These are phyloP conservation scores for Phialocephala sp. DNA, from an alignment of 2,329 filamentous ascomycete species.

Conservation along the genomic window DNA sequence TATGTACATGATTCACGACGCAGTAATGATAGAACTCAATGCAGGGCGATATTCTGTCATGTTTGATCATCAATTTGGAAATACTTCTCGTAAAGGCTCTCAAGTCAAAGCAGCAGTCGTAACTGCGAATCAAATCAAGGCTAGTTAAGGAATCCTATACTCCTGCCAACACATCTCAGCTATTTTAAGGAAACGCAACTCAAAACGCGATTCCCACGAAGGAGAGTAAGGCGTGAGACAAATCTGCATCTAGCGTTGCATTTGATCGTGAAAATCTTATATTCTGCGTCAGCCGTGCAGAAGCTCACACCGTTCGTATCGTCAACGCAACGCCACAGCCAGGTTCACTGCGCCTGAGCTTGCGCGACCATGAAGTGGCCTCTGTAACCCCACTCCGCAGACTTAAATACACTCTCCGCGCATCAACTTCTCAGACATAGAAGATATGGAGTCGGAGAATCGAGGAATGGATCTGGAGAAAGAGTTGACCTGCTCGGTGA, in stretches of 20 bases:
- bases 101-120: background rate
- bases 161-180: slow-evolving; percentile 3
- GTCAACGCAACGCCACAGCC: slow-evolving; percentile 24
- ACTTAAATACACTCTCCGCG: slow-evolving; percentile 3
- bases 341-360: slow-evolving; percentile 18
- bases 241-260: background rate
- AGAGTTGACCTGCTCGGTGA: slow-evolving; percentile 93
- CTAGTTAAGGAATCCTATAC: background rate
- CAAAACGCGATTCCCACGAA: slow-evolving; percentile 3
- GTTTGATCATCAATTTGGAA: background rate
- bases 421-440: background rate
- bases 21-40: background rate
- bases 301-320: slow-evolving; percentile 14
- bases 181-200: slow-evolving; percentile 6
- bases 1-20: background rate
- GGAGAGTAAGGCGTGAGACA: background rate
- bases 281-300: slow-evolving; percentile 18
- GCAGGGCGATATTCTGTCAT: background rate
- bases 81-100: background rate
- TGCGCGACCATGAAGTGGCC: slow-evolving; percentile 16
- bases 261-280: slow-evolving; percentile 11
- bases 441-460: slow-evolving; percentile 56
- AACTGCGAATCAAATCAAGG: background rate
- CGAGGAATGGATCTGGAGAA: slow-evolving; percentile 78
- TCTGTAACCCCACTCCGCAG: slow-evolving; percentile 16